phyloP scores from a whole-genome alignment of 2,329 filamentous ascomycete species.

The Diaporthe eres region DNA sequence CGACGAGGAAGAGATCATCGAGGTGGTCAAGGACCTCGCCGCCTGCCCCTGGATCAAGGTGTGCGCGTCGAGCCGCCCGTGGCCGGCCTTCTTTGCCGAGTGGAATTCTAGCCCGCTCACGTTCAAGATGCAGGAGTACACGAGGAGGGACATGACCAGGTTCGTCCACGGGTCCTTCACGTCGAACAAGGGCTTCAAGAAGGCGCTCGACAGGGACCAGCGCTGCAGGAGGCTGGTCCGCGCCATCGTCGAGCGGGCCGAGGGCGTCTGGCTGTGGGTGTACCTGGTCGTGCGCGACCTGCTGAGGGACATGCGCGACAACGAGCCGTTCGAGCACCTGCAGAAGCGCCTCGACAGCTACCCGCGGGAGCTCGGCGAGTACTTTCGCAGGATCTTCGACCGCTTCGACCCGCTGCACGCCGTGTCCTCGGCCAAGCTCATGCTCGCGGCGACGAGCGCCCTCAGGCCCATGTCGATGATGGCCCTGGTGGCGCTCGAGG shows the following conservation, averaged over 20 bases:
- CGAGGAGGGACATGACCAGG: constrained; percentile 45
- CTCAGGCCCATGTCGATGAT: too few relatives aligned
- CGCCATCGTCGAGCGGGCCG: constrained; percentile 44
- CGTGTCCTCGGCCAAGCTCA: too few relatives aligned
- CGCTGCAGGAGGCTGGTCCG: constrained; percentile 37
- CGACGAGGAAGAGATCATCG: constrained; percentile 45
- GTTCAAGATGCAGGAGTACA: constrained; percentile 46
- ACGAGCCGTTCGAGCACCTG: constrained; percentile 42
- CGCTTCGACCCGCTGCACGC: background rate
- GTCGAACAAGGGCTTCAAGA: constrained; percentile 40
- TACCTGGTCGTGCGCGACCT: constrained; percentile 47
- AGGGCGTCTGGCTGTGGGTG: constrained; percentile 52
- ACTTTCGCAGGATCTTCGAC: constrained; percentile 45
- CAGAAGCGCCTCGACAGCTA: constrained; percentile 37
- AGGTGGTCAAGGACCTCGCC: constrained; percentile 35
- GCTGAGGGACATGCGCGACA: constrained; percentile 44
- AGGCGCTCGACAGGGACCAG: background rate
- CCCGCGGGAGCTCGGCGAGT: constrained; percentile 42
- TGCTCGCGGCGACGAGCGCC: too few relatives aligned
- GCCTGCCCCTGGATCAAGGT: constrained; percentile 43
- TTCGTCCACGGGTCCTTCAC: constrained; percentile 43
- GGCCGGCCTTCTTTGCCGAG: constrained; percentile 49
- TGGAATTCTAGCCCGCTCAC: constrained; percentile 44
- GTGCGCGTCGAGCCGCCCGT: constrained; percentile 49
- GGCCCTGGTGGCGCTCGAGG: too few relatives aligned